phyloP scores from a whole-genome alignment of 164 flowering plant species.

The Brasenia schreberi region DNA sequence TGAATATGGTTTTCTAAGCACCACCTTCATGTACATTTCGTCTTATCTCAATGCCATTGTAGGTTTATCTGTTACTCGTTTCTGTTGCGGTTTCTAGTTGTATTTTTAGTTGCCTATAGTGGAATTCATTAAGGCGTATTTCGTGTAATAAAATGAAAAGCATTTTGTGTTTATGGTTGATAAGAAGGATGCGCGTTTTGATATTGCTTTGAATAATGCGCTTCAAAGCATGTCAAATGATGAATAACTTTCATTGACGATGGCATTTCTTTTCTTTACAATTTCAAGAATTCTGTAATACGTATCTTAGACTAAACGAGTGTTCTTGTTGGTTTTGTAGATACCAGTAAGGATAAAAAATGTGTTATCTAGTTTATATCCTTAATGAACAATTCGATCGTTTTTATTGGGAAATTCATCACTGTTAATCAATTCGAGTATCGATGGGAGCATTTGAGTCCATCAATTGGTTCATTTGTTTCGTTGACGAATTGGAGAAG shows the following conservation, averaged over 20 bases:
- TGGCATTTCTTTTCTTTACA: neutral
- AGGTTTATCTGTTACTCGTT: too few species aligned
- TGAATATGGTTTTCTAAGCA: too few species aligned
- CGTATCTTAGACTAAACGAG: neutral
- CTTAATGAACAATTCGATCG: slow-evolving; percentile 69
- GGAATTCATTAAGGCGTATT: too few species aligned
- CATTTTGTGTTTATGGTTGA: too few species aligned
- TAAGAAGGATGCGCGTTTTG: too few species aligned
- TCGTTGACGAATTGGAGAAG: slow-evolving; percentile 13
- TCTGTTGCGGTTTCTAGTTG: too few species aligned
- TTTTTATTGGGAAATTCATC: slow-evolving; percentile 27
- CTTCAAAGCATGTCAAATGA: too few species aligned
- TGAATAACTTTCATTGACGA: neutral
- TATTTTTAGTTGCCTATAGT: too few species aligned
- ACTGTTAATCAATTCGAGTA: slow-evolving; percentile 5
- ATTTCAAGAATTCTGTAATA: neutral
- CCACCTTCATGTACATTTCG: too few species aligned
- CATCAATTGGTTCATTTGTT: slow-evolving; percentile 5
- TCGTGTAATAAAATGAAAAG: too few species aligned
- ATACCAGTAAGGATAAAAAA: slow-evolving; percentile 19
- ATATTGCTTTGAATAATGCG: too few species aligned
- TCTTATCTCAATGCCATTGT: too few species aligned
- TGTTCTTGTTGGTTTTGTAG: neutral
- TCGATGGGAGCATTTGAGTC: slow-evolving; percentile 1
- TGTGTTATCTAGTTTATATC: slow-evolving; percentile 33